phyloP scores from a whole-genome alignment of 345 rosid species.

The Arabidopsis arenosa region DNA sequence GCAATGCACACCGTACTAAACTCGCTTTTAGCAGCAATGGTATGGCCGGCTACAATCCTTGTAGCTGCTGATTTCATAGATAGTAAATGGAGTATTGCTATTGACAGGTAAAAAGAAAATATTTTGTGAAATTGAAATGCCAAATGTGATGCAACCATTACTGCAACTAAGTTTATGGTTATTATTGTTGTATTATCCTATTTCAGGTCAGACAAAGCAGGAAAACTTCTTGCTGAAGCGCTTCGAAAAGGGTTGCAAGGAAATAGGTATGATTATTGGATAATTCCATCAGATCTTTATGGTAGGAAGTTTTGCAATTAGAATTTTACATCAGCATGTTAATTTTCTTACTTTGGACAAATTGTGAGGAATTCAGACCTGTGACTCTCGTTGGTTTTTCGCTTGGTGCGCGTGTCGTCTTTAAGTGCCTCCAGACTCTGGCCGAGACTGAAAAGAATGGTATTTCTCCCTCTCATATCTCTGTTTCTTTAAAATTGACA shows the following conservation, averaged over 20 bases:
- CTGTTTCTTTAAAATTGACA: not conserved
- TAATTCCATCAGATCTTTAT: not conserved
- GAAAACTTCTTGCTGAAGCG: slow-evolving; percentile 90
- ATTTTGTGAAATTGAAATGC: not conserved
- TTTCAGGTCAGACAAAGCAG: slow-evolving; percentile 90
- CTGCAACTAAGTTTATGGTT: not conserved
- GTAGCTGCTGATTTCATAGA: slow-evolving; percentile 86
- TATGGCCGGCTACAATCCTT: slow-evolving; percentile 83
- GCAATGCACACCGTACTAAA: slow-evolving; percentile 86
- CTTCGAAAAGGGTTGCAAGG: slow-evolving; percentile 89
- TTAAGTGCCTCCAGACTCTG: slow-evolving; percentile 88
- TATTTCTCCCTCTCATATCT: slow-evolving; percentile 31
- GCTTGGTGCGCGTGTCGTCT: slow-evolving; percentile 90
- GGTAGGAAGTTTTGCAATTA: not conserved
- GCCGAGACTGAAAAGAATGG: slow-evolving; percentile 78
- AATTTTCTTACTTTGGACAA: not conserved
- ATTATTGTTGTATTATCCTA: slow-evolving; percentile 21
- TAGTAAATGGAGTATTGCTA: slow-evolving; percentile 85
- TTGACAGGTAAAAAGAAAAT: slow-evolving; percentile 63
- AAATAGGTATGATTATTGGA: slow-evolving; percentile 62
- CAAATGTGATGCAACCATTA: slow-evolving; percentile 4
- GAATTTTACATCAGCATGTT: not conserved
- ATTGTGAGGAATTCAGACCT: slow-evolving; percentile 80
- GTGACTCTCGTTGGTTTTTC: slow-evolving; percentile 93
- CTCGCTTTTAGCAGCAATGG: slow-evolving; percentile 77